Percentiles rank a stretch among this genome's conserved stretches.
Conservation (phyloP, 768 basidiomycete genomes). For the Panellus pusillus region DNA sequence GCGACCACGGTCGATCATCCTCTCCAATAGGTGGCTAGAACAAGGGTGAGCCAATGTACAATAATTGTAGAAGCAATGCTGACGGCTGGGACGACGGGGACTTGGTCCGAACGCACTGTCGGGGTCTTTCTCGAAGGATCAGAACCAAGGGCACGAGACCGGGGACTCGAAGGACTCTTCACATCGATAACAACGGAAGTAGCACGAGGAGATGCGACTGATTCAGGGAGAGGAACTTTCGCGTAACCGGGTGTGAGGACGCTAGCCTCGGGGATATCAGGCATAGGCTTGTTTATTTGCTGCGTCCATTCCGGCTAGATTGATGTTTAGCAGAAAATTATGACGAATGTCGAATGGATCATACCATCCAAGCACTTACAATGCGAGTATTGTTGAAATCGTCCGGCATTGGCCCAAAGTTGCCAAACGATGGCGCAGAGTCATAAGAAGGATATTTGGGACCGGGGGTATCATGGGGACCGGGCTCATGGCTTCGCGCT, state of each 20-base stretch:
- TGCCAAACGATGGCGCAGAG: conserved; percentile 75
- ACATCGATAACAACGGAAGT: conserved; percentile 51
- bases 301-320: conserved; percentile 22
- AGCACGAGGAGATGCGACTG: conserved; percentile 49
- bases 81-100: conserved; percentile 26
- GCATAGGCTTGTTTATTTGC: conserved; percentile 13
- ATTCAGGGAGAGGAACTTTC: conserved; percentile 50
- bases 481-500: conserved; percentile 66
- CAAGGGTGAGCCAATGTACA: conserved; percentile 28
- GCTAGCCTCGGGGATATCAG: conserved; percentile 12
- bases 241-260: conserved; percentile 38
- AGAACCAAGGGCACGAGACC: conserved; percentile 33
- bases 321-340: neutral
- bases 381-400: conserved; percentile 33
- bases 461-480: conserved; percentile 71
- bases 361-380: conserved; percentile 17
- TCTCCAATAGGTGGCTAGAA: conserved; percentile 35
- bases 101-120: conserved; percentile 23
- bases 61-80: conserved; percentile 14
- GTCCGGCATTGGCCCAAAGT: conserved; percentile 65
- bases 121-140: conserved; percentile 26
- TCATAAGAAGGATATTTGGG: conserved; percentile 75
- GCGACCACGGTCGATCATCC: conserved; percentile 47
- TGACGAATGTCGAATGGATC: neutral
- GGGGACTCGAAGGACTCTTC: conserved; percentile 39